phyloP scores from a whole-genome alignment of 2,329 filamentous ascomycete genomes.

The Xylariales sp. region DNA sequence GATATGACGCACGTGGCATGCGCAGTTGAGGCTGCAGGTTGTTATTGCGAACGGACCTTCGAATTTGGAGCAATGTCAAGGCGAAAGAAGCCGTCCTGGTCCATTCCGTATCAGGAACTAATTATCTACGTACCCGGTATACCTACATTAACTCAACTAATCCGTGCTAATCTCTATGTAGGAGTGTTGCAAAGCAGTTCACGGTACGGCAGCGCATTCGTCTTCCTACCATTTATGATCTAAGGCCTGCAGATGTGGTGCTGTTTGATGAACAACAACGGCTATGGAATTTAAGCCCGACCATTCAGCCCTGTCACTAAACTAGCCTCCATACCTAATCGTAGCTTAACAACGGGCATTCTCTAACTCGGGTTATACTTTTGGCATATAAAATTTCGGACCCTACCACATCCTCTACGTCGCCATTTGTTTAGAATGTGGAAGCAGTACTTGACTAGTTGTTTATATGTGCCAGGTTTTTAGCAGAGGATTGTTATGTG shows the following conservation, averaged over 20 bases:
- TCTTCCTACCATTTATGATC: no score
- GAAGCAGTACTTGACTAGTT: no score
- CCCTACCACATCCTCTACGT: no score
- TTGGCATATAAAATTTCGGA: no score
- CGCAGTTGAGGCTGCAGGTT: conserved; percentile 15
- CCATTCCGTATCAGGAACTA: not conserved
- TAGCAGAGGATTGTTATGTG: not conserved
- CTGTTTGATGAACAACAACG: not conserved
- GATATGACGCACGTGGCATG: conserved; percentile 29
- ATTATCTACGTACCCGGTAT: no score
- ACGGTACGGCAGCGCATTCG: not conserved
- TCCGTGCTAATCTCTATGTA: not conserved
- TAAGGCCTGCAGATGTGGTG: no score
- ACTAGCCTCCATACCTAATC: not conserved
- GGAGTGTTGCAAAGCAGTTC: not conserved
- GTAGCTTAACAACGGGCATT: no score
- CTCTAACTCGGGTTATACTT: no score
- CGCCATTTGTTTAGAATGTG: no score
- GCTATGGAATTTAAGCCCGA: not conserved
- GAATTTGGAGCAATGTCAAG: conserved; percentile 19
- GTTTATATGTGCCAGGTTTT: no score
- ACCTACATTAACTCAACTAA: not conserved
- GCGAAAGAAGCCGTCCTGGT: not conserved
- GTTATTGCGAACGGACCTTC: conserved; percentile 17
- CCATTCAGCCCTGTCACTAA: not conserved